A percentile compares a stretch with the other conserved stretches of the same genome.
These are phyloP conservation scores for Sugiyamaella pinicola DNA, from an alignment of 1,139 yeast genomes.

Conservation along the genomic window DNA sequence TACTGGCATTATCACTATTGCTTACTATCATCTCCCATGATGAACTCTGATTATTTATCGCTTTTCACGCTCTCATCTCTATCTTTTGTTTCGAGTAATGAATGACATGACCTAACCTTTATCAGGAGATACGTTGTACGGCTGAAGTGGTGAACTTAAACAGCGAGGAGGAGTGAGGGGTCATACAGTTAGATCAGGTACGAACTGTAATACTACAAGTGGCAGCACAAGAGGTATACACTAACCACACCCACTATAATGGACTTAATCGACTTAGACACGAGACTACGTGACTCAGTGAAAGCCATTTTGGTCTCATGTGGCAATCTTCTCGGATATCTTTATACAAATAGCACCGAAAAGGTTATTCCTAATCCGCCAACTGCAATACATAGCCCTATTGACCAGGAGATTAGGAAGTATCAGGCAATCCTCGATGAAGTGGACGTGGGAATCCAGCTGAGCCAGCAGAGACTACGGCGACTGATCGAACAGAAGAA, in stretches of 20 bases:
- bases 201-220: too few relatives aligned
- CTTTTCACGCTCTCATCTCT: too few relatives aligned
- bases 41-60: too few relatives aligned
- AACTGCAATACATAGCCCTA: slow-evolving; percentile 30
- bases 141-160: background rate
- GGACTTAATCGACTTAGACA: slow-evolving; percentile 17
- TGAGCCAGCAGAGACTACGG: slow-evolving; percentile 25
- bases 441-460: slow-evolving; percentile 33
- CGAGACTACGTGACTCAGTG: slow-evolving; percentile 17
- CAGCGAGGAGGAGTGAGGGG: background rate
- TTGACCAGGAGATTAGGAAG: slow-evolving; percentile 30
- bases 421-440: slow-evolving; percentile 34
- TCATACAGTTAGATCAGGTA: background rate
- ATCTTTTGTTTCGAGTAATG: too few relatives aligned
- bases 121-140: background rate
- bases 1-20: too few relatives aligned
- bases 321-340: slow-evolving; percentile 33
- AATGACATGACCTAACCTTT: background rate
- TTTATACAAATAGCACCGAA: slow-evolving; percentile 28
- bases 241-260: background rate
- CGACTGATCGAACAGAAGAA: slow-evolving; percentile 17
- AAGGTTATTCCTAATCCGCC: slow-evolving; percentile 36
- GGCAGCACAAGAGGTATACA: too few relatives aligned
- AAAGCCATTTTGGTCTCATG: slow-evolving; percentile 31
- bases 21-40: too few relatives aligned